Evolutionary conservation across 352 stramenopile species (phyloP).

Genomic region (Saprolegnia parasitica): DNA sequence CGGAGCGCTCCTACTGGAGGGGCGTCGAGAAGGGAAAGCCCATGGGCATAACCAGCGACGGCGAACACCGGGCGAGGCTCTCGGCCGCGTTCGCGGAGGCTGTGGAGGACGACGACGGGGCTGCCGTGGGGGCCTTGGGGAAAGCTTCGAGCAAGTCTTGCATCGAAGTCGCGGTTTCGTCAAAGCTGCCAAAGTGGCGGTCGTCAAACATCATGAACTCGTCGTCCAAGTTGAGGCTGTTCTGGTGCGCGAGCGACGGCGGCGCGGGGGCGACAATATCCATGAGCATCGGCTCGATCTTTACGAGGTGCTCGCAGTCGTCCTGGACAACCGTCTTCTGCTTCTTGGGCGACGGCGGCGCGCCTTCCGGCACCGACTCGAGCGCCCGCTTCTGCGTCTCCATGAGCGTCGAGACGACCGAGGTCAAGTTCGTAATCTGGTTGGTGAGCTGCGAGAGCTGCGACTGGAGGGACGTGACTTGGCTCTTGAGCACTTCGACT

Average conservation of each 20-base stretch:
- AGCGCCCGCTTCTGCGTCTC: constrained; percentile 4
- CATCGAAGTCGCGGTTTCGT: constrained; percentile 5
- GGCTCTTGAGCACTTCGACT: constrained; percentile 27
- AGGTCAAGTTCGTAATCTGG: constrained; percentile 23
- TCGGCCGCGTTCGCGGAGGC: not conserved
- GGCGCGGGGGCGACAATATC: not conserved
- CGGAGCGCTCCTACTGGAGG: not conserved
- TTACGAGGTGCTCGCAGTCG: not conserved
- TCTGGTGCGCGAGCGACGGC: constrained; percentile 5
- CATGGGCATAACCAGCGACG: constrained; percentile 1
- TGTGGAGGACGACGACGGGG: not conserved
- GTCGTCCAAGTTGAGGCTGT: constrained; percentile 18
- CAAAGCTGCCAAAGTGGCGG: constrained; percentile 16
- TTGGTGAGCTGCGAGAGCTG: constrained; percentile 25
- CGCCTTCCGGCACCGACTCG: not conserved
- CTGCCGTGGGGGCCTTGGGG: not conserved
- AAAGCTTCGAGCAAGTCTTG: constrained; percentile 13
- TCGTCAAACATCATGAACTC: constrained; percentile 17
- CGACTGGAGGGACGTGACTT: constrained; percentile 22
- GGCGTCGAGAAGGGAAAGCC: constrained; percentile 11
- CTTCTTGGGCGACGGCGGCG: constrained; percentile 5
- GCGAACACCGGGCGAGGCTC: not conserved
- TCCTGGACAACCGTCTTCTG: not conserved
- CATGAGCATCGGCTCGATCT: constrained; percentile 9
- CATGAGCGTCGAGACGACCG: constrained; percentile 24